Conservation (phyloP, 2,329 filamentous ascomycete species). For the Calonectria montana region DNA sequence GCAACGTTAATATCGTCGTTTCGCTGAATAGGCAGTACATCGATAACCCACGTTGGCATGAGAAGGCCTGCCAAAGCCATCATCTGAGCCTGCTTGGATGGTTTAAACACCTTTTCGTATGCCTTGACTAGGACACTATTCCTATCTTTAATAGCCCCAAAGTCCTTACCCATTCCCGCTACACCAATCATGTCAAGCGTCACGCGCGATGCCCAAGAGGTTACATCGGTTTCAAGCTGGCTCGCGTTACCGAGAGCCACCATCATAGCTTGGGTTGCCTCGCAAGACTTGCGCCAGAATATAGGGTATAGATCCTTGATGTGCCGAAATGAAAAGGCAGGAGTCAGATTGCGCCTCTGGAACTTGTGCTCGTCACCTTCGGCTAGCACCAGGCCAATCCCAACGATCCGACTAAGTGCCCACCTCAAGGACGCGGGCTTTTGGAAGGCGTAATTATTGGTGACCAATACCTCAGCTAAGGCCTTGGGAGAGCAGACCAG, state of each 20-base stretch:
- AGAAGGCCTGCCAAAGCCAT: conserved; percentile 72
- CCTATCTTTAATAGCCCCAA: conserved; percentile 72
- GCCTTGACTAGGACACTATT: conserved; percentile 67
- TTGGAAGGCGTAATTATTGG: conserved; percentile 75
- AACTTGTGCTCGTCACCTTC: conserved; percentile 92
- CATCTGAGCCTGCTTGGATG: conserved; percentile 62
- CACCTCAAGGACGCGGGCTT: conserved; percentile 69
- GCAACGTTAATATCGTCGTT: conserved; percentile 74
- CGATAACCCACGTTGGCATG: conserved; percentile 71
- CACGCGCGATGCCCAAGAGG: conserved; percentile 72
- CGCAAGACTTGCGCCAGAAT: conserved; percentile 83
- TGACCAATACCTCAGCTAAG: conserved; percentile 75
- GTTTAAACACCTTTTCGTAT: conserved; percentile 68
- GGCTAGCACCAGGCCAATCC: conserved; percentile 79
- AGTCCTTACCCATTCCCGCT: conserved; percentile 78
- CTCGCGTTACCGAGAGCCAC: conserved; percentile 45
- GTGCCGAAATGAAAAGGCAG: conserved; percentile 85
- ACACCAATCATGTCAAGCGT: conserved; percentile 82
- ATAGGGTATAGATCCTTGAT: conserved; percentile 85
- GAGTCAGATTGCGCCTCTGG: conserved; percentile 84
- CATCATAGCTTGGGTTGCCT: conserved; percentile 73
- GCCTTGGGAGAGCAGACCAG: conserved; percentile 71
- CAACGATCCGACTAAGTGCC: conserved; percentile 72
- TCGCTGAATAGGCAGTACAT: conserved; percentile 73
- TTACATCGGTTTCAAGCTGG: conserved; percentile 64